Base-by-base conservation (phyloP, 2,329 filamentous ascomycete genomes). In the Paraconiothyrium sp. region DNA sequence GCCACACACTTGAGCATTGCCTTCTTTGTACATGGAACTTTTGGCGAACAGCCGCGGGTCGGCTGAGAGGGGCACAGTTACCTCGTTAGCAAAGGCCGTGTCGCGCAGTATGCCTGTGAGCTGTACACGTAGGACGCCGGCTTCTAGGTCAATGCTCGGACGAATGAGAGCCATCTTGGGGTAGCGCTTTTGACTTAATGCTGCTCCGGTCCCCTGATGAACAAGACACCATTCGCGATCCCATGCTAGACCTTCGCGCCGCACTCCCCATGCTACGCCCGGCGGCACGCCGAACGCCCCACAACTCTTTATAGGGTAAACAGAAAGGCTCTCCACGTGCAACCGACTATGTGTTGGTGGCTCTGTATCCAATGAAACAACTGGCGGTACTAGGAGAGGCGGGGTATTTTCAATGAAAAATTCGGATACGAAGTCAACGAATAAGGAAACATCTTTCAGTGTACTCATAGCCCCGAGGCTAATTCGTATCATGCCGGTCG, bases 151-250 rank as follows among this genome's bases (percentile, higher is more conserved):
- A 44, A 98, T 82, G 4, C 74, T 78, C 7, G 95, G 94, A 54
- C 86, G 86, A 55, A 99, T 84, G 4, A 97, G 85, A 13, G 92
- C 91, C 94, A 99, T 98, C 37, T 84, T 88, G 2, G 94, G 92
- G 73, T 95, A 90, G 66, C 89, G 85, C 80, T 98, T 99, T 78
- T 98, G 94, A 74, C 88, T 97, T 57, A 99, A 82, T 6, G 91
- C 93, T 69, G 90, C 89, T 0, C 92, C 91, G 1, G 94, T 96
- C 47, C 92, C 93, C 72, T 89, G 87, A 75, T 97, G 94, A 14
- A 99, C 84, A 22, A 99, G 82, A 79, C 94, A 98, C 94, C 95
- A 99, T 81, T 98, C 94, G 63, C 95, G 86, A 76, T 99, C 95
- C 93, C 94, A 98, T 9, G 89, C 91, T 2, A 99, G 83, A 0